Conservation (phyloP, 371 early-diverging fungal species). For the Funneliformis caledonium region DNA sequence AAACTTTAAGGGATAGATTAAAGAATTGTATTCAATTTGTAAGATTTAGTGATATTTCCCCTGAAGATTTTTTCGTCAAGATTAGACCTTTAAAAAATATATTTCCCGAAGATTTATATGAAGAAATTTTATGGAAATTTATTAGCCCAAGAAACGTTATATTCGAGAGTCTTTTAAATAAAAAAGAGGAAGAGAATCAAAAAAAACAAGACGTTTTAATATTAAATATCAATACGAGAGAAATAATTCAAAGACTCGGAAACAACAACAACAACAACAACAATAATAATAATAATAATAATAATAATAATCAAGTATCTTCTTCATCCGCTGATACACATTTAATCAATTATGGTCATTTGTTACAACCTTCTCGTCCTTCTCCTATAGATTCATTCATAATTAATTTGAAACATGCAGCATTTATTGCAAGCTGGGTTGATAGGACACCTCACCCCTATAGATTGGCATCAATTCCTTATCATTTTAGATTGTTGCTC, state of each 20-base stretch:
- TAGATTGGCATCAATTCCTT: constrained; percentile 14
- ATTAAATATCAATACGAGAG: no score
- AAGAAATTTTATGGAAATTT: constrained; percentile 25
- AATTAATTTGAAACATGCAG: constrained; percentile 22
- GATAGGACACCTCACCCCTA: constrained; percentile 3
- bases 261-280: neutral
- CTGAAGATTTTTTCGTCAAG: constrained; percentile 16
- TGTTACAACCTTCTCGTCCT: neutral
- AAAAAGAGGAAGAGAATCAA: neutral
- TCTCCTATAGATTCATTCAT: constrained; percentile 3
- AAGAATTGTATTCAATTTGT: neutral
- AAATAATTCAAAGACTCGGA: no score
- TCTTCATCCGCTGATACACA: neutral
- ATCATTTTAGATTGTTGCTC: constrained; percentile 17
- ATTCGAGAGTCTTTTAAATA: neutral
- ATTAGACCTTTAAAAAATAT: constrained; percentile 10
- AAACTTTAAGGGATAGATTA: constrained; percentile 2
- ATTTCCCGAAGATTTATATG: constrained; percentile 19
- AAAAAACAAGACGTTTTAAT: no score
- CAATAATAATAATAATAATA: no score
- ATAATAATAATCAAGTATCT: neutral
- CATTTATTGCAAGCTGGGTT: constrained; percentile 24
- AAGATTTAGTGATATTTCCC: constrained; percentile 6
- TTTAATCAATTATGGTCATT: neutral
- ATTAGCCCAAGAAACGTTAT: neutral